These are phyloP conservation scores for Aurantiochytrium sp. DNA, from an alignment of 108 stramenopile genomes.

Conservation along the genomic window DNA sequence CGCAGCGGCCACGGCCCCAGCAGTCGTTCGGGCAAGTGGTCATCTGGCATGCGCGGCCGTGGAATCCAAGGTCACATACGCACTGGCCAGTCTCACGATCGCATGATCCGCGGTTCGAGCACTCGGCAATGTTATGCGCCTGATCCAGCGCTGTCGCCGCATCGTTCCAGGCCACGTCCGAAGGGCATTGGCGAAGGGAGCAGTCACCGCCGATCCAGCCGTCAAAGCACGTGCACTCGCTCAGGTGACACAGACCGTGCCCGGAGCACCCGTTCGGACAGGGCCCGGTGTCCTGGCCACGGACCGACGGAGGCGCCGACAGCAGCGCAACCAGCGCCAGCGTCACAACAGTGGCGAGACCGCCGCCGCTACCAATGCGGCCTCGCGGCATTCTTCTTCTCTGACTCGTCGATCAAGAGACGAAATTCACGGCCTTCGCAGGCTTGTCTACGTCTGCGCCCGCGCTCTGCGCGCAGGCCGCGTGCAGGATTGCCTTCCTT, in stretches of 20 bases:
- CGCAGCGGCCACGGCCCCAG: slow-evolving; percentile 60
- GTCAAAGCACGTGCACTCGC: slow-evolving; percentile 28
- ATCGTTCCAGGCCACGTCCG: slow-evolving; percentile 16
- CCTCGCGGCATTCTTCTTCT: too few relatives aligned
- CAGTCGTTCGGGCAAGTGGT: slow-evolving; percentile 62
- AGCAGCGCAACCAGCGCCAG: too few relatives aligned
- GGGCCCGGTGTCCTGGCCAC: background rate
- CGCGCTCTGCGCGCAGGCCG: too few relatives aligned
- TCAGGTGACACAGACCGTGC: slow-evolving; percentile 57
- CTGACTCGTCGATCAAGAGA: too few relatives aligned
- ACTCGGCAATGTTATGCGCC: slow-evolving; percentile 63
- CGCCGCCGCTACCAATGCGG: too few relatives aligned
- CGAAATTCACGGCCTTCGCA: too few relatives aligned
- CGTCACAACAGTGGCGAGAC: too few relatives aligned
- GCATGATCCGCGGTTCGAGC: slow-evolving; percentile 60
- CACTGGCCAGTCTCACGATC: slow-evolving; percentile 59
- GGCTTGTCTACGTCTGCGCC: too few relatives aligned
- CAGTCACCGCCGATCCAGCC: slow-evolving; percentile 71
- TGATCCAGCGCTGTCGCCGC: background rate
- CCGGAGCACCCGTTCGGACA: slow-evolving; percentile 63
- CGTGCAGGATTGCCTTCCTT: too few relatives aligned
- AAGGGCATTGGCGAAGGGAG: slow-evolving; percentile 69
- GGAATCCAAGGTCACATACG: slow-evolving; percentile 57
- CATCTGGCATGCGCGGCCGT: slow-evolving; percentile 58
- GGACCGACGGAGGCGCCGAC: too few relatives aligned